Base-by-base conservation (phyloP, 345 rosid genomes). In the Populus davidiana region DNA sequence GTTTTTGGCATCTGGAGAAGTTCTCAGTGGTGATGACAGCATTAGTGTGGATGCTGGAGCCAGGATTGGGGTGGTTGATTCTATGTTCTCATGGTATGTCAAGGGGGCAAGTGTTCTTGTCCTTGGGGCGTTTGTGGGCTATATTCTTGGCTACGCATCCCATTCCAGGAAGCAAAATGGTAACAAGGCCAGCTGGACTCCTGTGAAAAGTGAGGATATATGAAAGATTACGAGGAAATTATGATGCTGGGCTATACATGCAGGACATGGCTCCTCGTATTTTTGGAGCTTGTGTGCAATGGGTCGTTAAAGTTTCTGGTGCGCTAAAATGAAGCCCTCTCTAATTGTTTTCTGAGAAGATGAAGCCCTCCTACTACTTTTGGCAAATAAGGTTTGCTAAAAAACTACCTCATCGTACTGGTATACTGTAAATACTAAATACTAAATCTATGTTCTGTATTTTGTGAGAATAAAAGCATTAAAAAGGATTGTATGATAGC, bases 1-100 rank as follows among this genome's bases (percentile, higher is more conserved):
- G 87, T 89, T 93, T 76, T 83, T 88, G 69, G 93, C 91, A 62
- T 86, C 98, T 3, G 94, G 97, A 47, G 79, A 86, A 81, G 98
- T 91, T 70, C 67, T 85, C 31, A 90, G 85, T 66, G 86, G 94
- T 21, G 85, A 23, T 74, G 74, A 66, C 63, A 69, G 50, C 12
- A 29, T 44, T 68, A 59, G 25, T 29, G 56, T 18, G 27, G 72
- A 52, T 62, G 54, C 78, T 21, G 84, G 44, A 63, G 73, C 63
- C 31, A 64, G 62, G 59, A 64, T 61, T 69, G 77, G 61, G 74
- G 68, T 21, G 21, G 77, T 70, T 31, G 87, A 84, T 1, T 85
- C 86, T 67, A 41, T 33, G 9, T 83, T 85, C 74, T 83, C 90
- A 65, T 84, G 78, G 86, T 93, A 84, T 67, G 80, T 91, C 75